Conservation (phyloP, 257 asterid species). For the Coffea eugenioides region DNA sequence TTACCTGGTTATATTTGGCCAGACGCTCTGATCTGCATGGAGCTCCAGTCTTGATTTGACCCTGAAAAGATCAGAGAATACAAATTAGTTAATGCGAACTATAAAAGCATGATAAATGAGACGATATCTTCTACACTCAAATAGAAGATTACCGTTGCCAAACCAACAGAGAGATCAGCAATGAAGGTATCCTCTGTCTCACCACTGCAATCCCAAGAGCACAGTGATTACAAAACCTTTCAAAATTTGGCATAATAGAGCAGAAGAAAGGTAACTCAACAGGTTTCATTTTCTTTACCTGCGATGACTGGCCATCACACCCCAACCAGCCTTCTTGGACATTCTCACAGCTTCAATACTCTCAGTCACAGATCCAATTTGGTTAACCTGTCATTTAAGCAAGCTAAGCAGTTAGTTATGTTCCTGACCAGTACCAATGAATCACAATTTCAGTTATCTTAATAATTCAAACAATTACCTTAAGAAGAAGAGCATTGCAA, state of each 20-base stretch:
- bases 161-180: constrained; percentile 94
- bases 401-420: not conserved
- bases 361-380: constrained; percentile 96
- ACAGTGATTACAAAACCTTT: not conserved
- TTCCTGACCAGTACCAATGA: not conserved
- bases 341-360: constrained; percentile 94
- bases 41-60: constrained; percentile 98
- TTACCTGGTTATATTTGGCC: constrained; percentile 95
- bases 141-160: constrained; percentile 67
- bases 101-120: not conserved
- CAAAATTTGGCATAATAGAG: not conserved
- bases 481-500: constrained; percentile 97
- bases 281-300: constrained; percentile 40
- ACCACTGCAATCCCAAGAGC: constrained; percentile 53
- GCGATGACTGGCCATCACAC: constrained; percentile 99
- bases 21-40: constrained; percentile 98
- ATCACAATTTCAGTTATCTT: not conserved
- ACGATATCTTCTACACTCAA: not conserved
- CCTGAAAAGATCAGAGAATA: constrained; percentile 41
- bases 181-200: constrained; percentile 99
- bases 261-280: not conserved
- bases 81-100: constrained; percentile 9
- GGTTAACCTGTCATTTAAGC: constrained; percentile 64
- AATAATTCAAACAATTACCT: constrained; percentile 43
- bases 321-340: constrained; percentile 99